A percentile compares a stretch with the other conserved stretches of the same genome.
These are phyloP conservation scores for Candida chauliodis DNA, from an alignment of 805 yeast genomes.

Conservation along the genomic window DNA sequence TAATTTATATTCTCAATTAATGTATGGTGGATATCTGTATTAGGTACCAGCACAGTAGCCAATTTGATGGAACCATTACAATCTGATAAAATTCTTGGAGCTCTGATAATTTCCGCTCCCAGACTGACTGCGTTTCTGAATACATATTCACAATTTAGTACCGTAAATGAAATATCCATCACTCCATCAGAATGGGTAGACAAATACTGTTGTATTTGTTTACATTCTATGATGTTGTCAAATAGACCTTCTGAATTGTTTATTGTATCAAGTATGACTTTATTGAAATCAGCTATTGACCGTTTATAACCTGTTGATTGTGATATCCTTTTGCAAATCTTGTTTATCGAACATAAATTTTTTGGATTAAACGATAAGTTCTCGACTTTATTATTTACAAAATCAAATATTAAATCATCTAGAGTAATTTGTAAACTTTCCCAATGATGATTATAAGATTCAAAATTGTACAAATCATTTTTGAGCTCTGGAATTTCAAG, in stretches of 20 bases:
- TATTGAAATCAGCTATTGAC: slow-evolving; percentile 10
- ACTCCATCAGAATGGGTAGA: slow-evolving; percentile 72
- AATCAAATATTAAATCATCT: slow-evolving; percentile 36
- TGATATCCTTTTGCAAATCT: background rate
- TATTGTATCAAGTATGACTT: slow-evolving; percentile 13
- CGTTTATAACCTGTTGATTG: slow-evolving; percentile 12
- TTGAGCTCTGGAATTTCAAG: slow-evolving; percentile 12
- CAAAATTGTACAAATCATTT: slow-evolving; percentile 15
- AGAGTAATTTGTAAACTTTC: slow-evolving; percentile 10
- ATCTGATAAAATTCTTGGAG: slow-evolving; percentile 35
- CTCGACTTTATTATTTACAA: slow-evolving; percentile 27
- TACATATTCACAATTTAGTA: slow-evolving; percentile 44
- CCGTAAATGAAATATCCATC: slow-evolving; percentile 71
- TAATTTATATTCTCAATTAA: slow-evolving; percentile 48
- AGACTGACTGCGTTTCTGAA: slow-evolving; percentile 44
- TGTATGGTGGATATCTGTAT: slow-evolving; percentile 69
- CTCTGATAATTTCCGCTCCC: slow-evolving; percentile 46
- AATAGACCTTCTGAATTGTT: slow-evolving; percentile 15
- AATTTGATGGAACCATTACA: slow-evolving; percentile 45
- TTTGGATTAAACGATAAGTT: slow-evolving; percentile 3
- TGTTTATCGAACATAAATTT: background rate
- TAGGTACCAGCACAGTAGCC: slow-evolving; percentile 44
- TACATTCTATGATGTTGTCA: slow-evolving; percentile 16
- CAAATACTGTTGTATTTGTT: slow-evolving; percentile 22
- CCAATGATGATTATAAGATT: slow-evolving; percentile 17